Conservation (phyloP, 805 yeast genomes). For the Metschnikowia colocasiae region DNA sequence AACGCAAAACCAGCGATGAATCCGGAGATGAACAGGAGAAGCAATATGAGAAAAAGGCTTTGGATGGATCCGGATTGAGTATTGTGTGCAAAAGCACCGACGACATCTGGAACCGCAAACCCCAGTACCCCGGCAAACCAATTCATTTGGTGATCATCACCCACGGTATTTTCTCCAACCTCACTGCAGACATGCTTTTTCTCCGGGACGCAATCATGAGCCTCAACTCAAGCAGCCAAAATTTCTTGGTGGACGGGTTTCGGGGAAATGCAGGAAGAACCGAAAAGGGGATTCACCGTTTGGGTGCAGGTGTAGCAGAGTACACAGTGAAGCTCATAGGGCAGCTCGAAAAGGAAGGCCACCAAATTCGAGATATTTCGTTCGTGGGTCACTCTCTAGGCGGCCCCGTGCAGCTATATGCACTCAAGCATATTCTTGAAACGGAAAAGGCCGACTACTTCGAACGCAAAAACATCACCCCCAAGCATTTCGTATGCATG, state of each 20-base stretch:
- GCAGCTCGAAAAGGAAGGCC: conserved; percentile 14
- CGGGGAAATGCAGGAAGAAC: conserved; percentile 40
- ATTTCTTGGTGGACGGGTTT: conserved; percentile 37
- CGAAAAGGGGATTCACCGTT: conserved; percentile 37
- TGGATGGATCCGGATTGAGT: conserved; percentile 10
- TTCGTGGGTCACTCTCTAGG: conserved; percentile 45
- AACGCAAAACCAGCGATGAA: conserved; percentile 1
- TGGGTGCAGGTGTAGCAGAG: conserved; percentile 32
- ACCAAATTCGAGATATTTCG: conserved; percentile 29
- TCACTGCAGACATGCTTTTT: conserved; percentile 44
- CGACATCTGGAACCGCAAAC: conserved; percentile 31
- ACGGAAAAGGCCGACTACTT: conserved; percentile 32
- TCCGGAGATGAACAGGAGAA: background rate
- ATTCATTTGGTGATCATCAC: conserved; percentile 41
- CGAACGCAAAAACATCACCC: conserved; percentile 23
- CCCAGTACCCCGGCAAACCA: conserved; percentile 25
- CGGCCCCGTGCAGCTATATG: conserved; percentile 41
- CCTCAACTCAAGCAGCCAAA: conserved; percentile 23
- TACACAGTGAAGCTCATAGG: conserved; percentile 28
- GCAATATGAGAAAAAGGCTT: background rate
- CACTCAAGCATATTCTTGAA: conserved; percentile 34
- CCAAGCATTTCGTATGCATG: conserved; percentile 35
- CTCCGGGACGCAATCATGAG: conserved; percentile 30
- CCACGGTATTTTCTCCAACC: conserved; percentile 42
- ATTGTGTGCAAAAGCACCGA: conserved; percentile 26